phyloP scores from a whole-genome alignment of 148 eudicot species.

The Rhododendron williamsianum region DNA sequence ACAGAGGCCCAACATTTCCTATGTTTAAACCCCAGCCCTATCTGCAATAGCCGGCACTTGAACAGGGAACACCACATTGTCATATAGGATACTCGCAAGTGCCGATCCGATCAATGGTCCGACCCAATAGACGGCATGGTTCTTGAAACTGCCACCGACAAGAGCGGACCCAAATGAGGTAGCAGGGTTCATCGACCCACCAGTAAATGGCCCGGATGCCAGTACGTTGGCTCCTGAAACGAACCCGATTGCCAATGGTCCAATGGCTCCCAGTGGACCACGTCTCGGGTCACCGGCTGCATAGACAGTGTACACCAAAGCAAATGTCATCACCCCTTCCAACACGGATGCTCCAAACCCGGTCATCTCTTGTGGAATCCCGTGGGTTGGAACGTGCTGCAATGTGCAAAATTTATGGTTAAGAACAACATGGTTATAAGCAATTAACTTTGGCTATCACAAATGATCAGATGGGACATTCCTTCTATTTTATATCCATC shows the following conservation, averaged over 20 bases:
- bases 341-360: constrained; percentile 79
- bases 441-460: too few relatives aligned
- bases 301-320: constrained; percentile 65
- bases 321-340: constrained; percentile 75
- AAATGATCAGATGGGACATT: too few relatives aligned
- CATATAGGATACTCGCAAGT: constrained; percentile 65
- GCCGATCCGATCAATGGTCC: constrained; percentile 75
- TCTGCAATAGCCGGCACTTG: constrained; percentile 23
- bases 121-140: constrained; percentile 91
- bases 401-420: background rate
- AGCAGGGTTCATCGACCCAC: constrained; percentile 92
- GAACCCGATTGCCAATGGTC: constrained; percentile 66
- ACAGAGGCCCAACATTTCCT: background rate
- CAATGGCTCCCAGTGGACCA: constrained; percentile 45
- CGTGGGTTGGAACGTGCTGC: constrained; percentile 59
- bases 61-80: constrained; percentile 60
- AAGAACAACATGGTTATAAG: background rate
- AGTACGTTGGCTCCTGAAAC: constrained; percentile 66
- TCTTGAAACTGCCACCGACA: constrained; percentile 66
- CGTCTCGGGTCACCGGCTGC: constrained; percentile 57
- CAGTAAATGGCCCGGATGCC: constrained; percentile 77
- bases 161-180: constrained; percentile 62
- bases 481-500: too few relatives aligned
- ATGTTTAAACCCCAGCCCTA: constrained; percentile 19
- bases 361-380: constrained; percentile 68